Percentiles rank a stretch among this genome's conserved stretches.
Evolutionary conservation across 75 land plant species (phyloP).

Genomic region (Picea glauca): DNA sequence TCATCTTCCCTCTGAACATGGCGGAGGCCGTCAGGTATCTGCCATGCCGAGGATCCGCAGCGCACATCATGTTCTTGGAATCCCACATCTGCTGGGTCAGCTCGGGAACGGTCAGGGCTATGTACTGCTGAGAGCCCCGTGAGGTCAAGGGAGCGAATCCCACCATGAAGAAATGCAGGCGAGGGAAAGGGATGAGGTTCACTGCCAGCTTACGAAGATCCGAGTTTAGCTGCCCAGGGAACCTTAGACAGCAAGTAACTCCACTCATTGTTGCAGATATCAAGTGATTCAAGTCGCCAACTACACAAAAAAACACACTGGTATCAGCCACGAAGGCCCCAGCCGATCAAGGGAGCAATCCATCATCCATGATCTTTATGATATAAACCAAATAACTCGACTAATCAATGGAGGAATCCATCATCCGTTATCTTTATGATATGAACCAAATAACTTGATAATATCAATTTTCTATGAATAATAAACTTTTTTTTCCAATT

Average conservation of each 20-base stretch:
- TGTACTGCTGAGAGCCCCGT: conserved; percentile 39
- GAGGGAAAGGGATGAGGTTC: conserved; percentile 48
- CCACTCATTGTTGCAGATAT: conserved; percentile 61
- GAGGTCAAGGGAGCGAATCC: conserved; percentile 33
- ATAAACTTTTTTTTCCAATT: too few relatives aligned
- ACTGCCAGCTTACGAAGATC: conserved; percentile 37
- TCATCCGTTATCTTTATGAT: not conserved
- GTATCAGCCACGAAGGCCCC: not conserved
- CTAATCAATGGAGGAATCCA: too few relatives aligned
- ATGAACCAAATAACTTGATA: not conserved
- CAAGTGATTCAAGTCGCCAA: conserved; percentile 49
- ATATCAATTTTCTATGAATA: too few relatives aligned
- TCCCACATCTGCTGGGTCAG: conserved; percentile 61
- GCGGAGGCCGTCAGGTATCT: conserved; percentile 47
- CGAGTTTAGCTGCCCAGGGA: conserved; percentile 47
- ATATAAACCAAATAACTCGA: not conserved
- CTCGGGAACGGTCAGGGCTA: conserved; percentile 45
- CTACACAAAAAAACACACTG: conserved; percentile 6
- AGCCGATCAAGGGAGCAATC: not conserved
- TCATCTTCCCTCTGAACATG: conserved; percentile 50
- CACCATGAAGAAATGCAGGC: conserved; percentile 47
- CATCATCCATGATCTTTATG: not conserved
- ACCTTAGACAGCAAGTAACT: conserved; percentile 45
- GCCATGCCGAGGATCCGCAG: conserved; percentile 34
- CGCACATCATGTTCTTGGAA: conserved; percentile 44